Evolutionary conservation across 2,329 filamentous ascomycete species (phyloP).

Genomic region (Madurella mycetomatis): DNA sequence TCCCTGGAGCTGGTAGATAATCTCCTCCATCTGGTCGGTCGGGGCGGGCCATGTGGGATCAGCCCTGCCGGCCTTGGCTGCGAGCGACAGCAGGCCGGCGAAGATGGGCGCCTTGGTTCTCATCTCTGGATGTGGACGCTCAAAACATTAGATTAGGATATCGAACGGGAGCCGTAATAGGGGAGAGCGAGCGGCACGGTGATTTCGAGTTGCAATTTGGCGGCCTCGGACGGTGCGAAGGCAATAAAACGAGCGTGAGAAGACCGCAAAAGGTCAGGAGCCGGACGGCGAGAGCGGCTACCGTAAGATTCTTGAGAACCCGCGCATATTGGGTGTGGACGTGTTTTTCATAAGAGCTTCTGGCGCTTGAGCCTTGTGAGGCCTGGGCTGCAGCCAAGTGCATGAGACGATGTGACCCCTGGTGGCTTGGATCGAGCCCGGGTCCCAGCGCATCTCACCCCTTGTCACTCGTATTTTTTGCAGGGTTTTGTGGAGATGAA

Average conservation of each 20-base stretch:
- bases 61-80: conserved; percentile 32
- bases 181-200: background rate
- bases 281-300: background rate
- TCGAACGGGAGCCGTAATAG: background rate
- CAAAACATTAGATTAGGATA: conserved; percentile 6
- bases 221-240: background rate
- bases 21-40: conserved; percentile 59
- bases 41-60: conserved; percentile 58
- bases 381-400: background rate
- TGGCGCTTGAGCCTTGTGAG: background rate
- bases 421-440: background rate
- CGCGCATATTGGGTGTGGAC: conserved; percentile 4
- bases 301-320: background rate
- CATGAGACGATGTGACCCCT: conserved; percentile 13
- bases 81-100: conserved; percentile 36
- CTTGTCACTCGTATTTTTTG: conserved; percentile 13
- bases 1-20: conserved; percentile 56
- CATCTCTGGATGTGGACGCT: conserved; percentile 26
- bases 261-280: background rate
- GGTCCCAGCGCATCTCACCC: background rate
- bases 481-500: conserved; percentile 1
- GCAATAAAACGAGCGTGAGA: conserved; percentile 6
- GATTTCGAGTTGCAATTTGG: background rate
- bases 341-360: conserved; percentile 2
- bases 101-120: conserved; percentile 27